Base-by-base conservation (phyloP, 2,329 filamentous ascomycete species). In the Phialophora expanda region DNA sequence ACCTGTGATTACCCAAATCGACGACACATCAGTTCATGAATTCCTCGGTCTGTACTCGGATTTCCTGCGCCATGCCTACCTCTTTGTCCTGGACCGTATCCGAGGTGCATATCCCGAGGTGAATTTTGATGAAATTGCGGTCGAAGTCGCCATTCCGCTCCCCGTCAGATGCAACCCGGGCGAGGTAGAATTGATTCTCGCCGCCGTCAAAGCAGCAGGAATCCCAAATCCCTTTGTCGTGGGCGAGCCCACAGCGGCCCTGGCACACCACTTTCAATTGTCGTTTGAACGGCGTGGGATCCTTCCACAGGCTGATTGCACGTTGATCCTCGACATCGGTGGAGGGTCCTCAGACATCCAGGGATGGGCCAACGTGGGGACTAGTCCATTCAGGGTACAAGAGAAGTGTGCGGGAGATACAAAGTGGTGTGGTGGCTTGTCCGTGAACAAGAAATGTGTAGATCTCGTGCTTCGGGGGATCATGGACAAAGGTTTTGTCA, bases 151-250 rank as follows among this genome's bases (percentile, higher is more conserved):
- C 5, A 20, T 66, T 17, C 64, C 64, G 9, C 28, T 66, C 3
- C 64, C 64, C 9, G 59, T 62, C 12, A 46, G 7, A 12, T 22
- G 41, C 14, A 62, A 28, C 4, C 32, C 54, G 0, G 32, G n/a
- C 9, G 34, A 66, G 11, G 34, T 62, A 4, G 20, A 26, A 17
- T n/a, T 58, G 5, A 22, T 62, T n/a, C 20, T 51, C n/a, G 44
- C 48, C 1, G 64, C 64, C 4, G 64, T 58, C 11, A 24, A 50
- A 48, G 22, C 12, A 14, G 64, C 64, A 6, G 64, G 64, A 0
- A 57, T 66, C 9, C 64, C 64, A 8, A 66, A 66, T 5, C 54
- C 59, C 8, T 62, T 58, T 38, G 22, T 53, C 28, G 59, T 57
- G 12, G 54, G 38, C 1, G 64, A 66, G 32, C 58, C 59, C 11